These are phyloP conservation scores for Talaromyces funiculosus DNA, from an alignment of 2,329 filamentous ascomycete genomes.

Conservation along the genomic window DNA sequence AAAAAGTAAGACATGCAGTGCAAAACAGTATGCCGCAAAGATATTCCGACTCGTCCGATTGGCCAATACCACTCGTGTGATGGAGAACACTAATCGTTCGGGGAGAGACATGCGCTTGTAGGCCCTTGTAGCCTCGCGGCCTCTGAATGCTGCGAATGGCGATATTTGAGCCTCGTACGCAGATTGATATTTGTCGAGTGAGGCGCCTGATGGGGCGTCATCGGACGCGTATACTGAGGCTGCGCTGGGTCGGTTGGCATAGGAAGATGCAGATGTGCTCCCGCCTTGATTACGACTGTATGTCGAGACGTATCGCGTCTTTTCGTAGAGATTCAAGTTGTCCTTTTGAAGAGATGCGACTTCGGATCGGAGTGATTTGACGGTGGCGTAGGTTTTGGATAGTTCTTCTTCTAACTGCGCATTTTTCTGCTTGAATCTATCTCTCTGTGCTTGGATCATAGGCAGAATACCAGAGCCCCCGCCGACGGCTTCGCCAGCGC, in stretches of 20 bases:
- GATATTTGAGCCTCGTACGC: constrained; percentile 95
- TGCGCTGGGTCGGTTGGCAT: constrained; percentile 65
- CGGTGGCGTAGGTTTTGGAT: constrained; percentile 71
- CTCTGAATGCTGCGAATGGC: constrained; percentile 90
- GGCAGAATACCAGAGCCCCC: constrained; percentile 84
- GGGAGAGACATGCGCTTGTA: constrained; percentile 91
- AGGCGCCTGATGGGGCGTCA: constrained; percentile 54
- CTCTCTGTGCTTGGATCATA: constrained; percentile 96
- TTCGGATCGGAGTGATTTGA: constrained; percentile 84
- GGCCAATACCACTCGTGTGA: constrained; percentile 84
- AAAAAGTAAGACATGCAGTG: constrained; percentile 82
- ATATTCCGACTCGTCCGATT: constrained; percentile 87
- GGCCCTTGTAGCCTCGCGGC: constrained; percentile 84
- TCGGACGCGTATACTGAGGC: constrained; percentile 60
- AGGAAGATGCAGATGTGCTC: constrained; percentile 54
- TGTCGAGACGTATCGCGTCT: constrained; percentile 90
- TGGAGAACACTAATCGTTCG: constrained; percentile 81
- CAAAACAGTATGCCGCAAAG: constrained; percentile 87
- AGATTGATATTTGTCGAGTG: constrained; percentile 78
- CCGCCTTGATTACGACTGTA: constrained; percentile 65
- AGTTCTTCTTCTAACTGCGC: constrained; percentile 84
- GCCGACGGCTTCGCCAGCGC: constrained; percentile 62
- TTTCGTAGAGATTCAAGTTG: constrained; percentile 93
- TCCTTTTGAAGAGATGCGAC: constrained; percentile 90
- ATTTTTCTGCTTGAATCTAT: constrained; percentile 97